Base-by-base conservation (phyloP, 2,329 filamentous ascomycete species). In the Trichoderma atrobrunneum region DNA sequence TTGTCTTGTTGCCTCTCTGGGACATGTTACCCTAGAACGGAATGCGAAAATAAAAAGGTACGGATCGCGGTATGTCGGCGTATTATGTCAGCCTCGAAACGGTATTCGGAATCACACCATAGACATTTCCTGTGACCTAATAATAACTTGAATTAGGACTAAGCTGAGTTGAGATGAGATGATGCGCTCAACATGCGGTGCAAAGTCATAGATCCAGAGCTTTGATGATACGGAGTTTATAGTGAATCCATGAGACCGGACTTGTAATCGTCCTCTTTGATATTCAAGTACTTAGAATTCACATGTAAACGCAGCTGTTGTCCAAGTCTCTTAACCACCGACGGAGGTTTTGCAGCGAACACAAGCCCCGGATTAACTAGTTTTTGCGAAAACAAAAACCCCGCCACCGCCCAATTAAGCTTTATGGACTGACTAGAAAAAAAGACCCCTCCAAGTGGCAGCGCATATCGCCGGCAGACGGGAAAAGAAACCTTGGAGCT, bases 381-480 rank as follows among this genome's bases (percentile, higher is more conserved):
- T 54, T 62, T 54, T 62, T 70, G 67, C 67, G 67, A 28, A 43
- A 14, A 43, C 4, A 16, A n/a, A 43, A 48, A 21, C n/a, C 57
- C 57, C 67, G 66, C 36, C 24, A 32, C 48, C 26, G 61, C 34
- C 66, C 56, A 36, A 69, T 61, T 60, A 32, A 69, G 65, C 54
- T 48, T 60, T 48, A 57, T 60, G 14, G 65, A 43, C 61, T 43
- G 61, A 48, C 21, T 56, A 59, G 34, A 67, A 59, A 66, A 63
- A 57, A 57, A 14, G 39, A 39, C 59, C 68, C 68, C 68, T 70
- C 68, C 69, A 57, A 54, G 69, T 36, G 69, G 28, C 34, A 34
- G 62, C 69, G 69, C 61, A 71, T 71, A 71, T 56, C 60, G 61
- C 32, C 69, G 69, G 69, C 69, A 71, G 36, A 71, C 57, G 56